A percentile compares a stretch with the other conserved stretches of the same genome.
These are phyloP conservation scores for Skeletonema potamos DNA, from an alignment of 108 stramenopile genomes.

Conservation along the genomic window DNA sequence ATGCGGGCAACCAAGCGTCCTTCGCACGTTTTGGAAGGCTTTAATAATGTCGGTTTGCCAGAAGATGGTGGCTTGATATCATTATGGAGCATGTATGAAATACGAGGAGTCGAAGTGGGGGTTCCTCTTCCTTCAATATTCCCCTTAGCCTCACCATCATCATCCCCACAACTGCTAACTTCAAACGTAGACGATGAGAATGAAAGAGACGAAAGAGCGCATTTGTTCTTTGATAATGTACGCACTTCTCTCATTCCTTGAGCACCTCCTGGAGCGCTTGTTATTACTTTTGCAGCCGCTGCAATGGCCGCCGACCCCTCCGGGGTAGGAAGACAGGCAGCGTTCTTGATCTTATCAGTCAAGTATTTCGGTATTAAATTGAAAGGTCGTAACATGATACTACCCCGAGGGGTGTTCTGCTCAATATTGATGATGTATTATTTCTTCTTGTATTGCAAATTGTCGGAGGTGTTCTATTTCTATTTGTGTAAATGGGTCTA, in stretches of 20 bases:
- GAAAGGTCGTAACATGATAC: slow-evolving; percentile 1
- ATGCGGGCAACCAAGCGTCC: slow-evolving; percentile 35
- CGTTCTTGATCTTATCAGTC: background rate
- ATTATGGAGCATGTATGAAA: background rate
- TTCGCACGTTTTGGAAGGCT: slow-evolving; percentile 6
- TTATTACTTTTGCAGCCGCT: background rate
- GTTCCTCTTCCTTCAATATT: background rate
- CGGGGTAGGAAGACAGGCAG: background rate
- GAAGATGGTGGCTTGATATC: background rate
- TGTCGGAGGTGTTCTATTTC: background rate
- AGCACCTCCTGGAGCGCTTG: background rate
- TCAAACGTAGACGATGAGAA: background rate
- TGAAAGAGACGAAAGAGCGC: slow-evolving; percentile 17
- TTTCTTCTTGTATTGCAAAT: slow-evolving; percentile 3
- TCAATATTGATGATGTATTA: background rate
- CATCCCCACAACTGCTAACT: background rate
- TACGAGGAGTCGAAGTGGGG: background rate
- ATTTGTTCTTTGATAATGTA: slow-evolving; percentile 6
- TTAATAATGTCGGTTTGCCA: background rate
- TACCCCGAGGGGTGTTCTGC: slow-evolving; percentile 2
- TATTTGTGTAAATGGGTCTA: background rate
- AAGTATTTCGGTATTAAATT: slow-evolving; percentile 5
- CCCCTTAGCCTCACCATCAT: background rate
- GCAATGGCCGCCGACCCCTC: background rate
- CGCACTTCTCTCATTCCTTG: slow-evolving; percentile 8